A percentile compares a stretch with the other conserved stretches of the same genome.
phyloP scores from a whole-genome alignment of 1,139 yeast genomes.

The Zygosaccharomyces pseudobailii region DNA sequence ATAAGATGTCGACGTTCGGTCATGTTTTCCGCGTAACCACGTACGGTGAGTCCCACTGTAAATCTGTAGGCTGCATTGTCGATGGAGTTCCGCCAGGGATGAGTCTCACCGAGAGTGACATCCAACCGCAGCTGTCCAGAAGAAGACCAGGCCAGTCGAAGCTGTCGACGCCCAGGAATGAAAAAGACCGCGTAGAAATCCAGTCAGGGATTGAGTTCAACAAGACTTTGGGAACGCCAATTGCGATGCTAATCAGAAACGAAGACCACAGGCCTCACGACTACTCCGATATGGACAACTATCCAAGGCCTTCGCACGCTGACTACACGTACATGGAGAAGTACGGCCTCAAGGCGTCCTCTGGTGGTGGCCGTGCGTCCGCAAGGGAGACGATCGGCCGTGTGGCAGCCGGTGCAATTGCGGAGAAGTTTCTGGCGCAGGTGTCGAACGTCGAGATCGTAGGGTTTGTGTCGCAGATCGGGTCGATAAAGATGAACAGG shows the following conservation, averaged over 20 bases:
- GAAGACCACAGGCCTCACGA: constrained; percentile 97
- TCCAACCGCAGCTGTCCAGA: constrained; percentile 92
- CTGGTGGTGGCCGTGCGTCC: constrained; percentile 96
- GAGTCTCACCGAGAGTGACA: constrained; percentile 74
- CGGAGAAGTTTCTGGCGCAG: constrained; percentile 78
- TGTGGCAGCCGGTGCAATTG: constrained; percentile 98
- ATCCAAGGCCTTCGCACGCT: constrained; percentile 97
- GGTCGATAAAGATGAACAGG: constrained; percentile 70
- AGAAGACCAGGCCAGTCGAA: constrained; percentile 97
- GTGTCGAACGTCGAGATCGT: constrained; percentile 88
- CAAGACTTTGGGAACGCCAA: constrained; percentile 88
- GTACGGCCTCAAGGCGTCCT: constrained; percentile 87
- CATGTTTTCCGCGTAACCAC: constrained; percentile 73
- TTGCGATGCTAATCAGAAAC: constrained; percentile 86
- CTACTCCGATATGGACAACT: constrained; percentile 88
- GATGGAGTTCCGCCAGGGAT: constrained; percentile 98
- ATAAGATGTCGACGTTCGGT: constrained; percentile 61
- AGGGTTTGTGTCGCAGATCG: constrained; percentile 92
- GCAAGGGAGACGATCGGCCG: constrained; percentile 98
- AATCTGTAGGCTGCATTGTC: constrained; percentile 96
- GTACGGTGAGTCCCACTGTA: constrained; percentile 97
- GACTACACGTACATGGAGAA: constrained; percentile 89
- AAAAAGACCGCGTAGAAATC: constrained; percentile 85
- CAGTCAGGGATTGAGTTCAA: constrained; percentile 95
- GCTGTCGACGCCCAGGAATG: constrained; percentile 90